Conservation (phyloP, 2,329 filamentous ascomycete species). For the Penicillium sp. region DNA sequence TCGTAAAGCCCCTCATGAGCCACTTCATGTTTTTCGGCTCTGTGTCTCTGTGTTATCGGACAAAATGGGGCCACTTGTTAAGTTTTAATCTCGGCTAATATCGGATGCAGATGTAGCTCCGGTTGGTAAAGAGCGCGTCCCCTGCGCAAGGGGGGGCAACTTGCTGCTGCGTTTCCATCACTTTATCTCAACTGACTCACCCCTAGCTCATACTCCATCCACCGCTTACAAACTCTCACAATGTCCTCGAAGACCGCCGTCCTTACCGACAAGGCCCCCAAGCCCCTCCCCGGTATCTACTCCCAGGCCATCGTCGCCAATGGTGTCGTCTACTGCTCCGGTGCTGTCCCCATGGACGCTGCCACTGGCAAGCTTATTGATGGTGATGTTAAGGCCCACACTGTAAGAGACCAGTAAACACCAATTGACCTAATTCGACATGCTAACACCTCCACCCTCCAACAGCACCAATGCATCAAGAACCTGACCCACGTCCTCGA, state of each 20-base stretch:
- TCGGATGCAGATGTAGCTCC: not conserved
- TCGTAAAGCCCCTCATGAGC: not conserved
- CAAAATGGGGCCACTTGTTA: not conserved
- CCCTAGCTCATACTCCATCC: not conserved
- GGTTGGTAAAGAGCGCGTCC: not conserved
- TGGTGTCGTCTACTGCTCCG: constrained; percentile 71
- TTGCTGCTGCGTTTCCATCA: not conserved
- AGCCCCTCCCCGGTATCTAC: constrained; percentile 55
- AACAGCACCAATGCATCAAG: constrained; percentile 55
- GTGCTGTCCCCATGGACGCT: constrained; percentile 60
- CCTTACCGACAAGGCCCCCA: constrained; percentile 51
- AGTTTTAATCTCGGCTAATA: not conserved
- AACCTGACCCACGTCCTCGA: constrained; percentile 62
- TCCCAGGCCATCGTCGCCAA: constrained; percentile 63
- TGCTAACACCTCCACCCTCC: not conserved
- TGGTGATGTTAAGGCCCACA: constrained; percentile 57
- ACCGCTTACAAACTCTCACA: not conserved
- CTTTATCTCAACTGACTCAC: not conserved
- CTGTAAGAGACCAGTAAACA: constrained; percentile 40
- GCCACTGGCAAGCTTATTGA: constrained; percentile 55
- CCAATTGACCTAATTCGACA: not conserved
- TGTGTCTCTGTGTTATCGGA: not conserved
- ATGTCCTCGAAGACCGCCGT: constrained; percentile 45
- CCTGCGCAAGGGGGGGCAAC: not conserved
- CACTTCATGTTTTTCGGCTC: not conserved